These are phyloP conservation scores for Emmonsia crescens DNA, from an alignment of 2,329 filamentous ascomycete species.

Conservation along the genomic window DNA sequence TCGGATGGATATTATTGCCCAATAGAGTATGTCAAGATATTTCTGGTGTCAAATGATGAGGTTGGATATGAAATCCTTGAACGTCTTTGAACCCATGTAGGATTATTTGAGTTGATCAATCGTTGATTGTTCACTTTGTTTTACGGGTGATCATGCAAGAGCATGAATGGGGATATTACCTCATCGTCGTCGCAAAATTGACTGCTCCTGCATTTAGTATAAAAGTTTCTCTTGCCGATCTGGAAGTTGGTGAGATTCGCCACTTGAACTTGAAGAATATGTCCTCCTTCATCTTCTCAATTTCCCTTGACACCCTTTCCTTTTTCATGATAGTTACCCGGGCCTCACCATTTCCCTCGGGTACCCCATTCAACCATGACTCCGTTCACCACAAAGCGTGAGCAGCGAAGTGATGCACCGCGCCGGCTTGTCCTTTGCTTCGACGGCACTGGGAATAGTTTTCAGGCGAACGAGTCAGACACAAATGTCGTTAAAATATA, in stretches of 20 bases:
- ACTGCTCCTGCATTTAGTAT: not conserved
- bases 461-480: slow-evolving; percentile 31
- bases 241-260: not conserved
- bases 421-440: slow-evolving; percentile 16
- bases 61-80: not conserved
- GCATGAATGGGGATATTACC: not conserved
- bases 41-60: not conserved
- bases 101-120: not conserved
- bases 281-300: not conserved
- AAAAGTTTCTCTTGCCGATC: not conserved
- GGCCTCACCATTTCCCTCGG: slow-evolving; percentile 2
- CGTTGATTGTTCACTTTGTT: not conserved
- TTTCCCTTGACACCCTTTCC: not conserved
- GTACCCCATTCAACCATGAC: not conserved
- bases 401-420: not conserved
- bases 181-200: not conserved
- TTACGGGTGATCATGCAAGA: not conserved
- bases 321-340: not conserved
- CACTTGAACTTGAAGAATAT: not conserved
- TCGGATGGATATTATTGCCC: not conserved
- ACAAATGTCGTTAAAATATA: slow-evolving; percentile 45
- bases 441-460: slow-evolving; percentile 22
- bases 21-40: not conserved
- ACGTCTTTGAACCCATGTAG: not conserved
- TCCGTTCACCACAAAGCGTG: not conserved